A percentile compares a stretch with the other conserved stretches of the same genome.
Conservation (phyloP, 164 flowering plant genomes). For the Chloranthus sessilifolius region DNA sequence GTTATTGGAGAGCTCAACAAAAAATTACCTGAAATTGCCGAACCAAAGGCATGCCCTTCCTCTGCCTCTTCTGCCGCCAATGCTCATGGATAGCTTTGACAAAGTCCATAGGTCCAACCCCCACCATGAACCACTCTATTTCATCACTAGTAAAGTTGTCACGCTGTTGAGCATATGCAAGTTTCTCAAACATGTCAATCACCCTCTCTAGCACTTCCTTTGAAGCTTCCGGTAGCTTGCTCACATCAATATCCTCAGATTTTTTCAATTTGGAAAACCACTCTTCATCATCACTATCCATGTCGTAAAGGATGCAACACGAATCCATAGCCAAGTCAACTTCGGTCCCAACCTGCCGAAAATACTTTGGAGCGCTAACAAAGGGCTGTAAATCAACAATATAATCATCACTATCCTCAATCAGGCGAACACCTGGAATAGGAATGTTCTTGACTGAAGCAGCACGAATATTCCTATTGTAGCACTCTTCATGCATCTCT, state of each 20-base stretch:
- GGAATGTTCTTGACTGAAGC: constrained; percentile 85
- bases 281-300: constrained; percentile 94
- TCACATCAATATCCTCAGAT: constrained; percentile 18
- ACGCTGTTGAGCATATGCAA: constrained; percentile 54
- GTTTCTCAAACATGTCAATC: constrained; percentile 85
- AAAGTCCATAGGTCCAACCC: constrained; percentile 44
- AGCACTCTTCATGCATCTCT: constrained; percentile 96
- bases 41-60: constrained; percentile 75
- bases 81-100: constrained; percentile 49
- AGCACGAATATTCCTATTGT: constrained; percentile 78
- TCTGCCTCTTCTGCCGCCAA: constrained; percentile 76
- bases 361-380: constrained; percentile 53
- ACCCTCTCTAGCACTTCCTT: constrained; percentile 79
- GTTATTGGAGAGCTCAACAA: too few species aligned
- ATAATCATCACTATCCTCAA: constrained; percentile 67
- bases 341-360: constrained; percentile 69
- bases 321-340: constrained; percentile 88
- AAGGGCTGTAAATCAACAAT: constrained; percentile 42
- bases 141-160: constrained; percentile 65
- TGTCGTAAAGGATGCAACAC: constrained; percentile 78
- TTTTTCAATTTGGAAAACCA: constrained; percentile 41
- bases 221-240: constrained; percentile 31
- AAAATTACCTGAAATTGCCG: constrained; percentile 88
- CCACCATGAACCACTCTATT: constrained; percentile 50
- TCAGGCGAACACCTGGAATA: constrained; percentile 80